These are phyloP conservation scores for Ulota crispa DNA, from an alignment of 225 moss, liverwort and hornwort genomes.

Conservation along the genomic window DNA sequence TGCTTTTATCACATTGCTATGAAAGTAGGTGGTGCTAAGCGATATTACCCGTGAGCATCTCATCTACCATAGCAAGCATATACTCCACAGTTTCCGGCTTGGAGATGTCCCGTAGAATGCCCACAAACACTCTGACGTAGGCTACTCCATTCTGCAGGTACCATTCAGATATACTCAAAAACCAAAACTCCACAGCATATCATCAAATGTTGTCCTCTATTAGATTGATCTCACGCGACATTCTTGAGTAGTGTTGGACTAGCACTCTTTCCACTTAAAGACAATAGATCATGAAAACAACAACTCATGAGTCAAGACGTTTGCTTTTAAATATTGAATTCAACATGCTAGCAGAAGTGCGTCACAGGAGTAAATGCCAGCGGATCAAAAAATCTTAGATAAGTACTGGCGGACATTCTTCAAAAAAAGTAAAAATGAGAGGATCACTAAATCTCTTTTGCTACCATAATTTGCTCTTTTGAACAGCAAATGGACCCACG, in stretches of 20 bases:
- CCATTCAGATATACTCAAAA: background rate
- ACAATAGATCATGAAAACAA: background rate
- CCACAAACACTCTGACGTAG: constrained; percentile 88
- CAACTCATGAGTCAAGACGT: background rate
- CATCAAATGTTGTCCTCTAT: background rate
- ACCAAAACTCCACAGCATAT: background rate
- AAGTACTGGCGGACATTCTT: background rate
- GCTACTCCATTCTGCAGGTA: constrained; percentile 80
- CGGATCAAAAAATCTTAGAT: background rate
- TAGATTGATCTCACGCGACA: background rate
- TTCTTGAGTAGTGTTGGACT: background rate
- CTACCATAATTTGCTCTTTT: background rate
- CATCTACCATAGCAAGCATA: constrained; percentile 90
- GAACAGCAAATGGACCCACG: background rate
- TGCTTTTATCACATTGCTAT: background rate
- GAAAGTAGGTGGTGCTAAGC: background rate
- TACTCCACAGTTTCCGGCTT: constrained; percentile 98
- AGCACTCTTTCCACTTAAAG: background rate
- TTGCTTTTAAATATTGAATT: background rate
- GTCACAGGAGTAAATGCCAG: background rate
- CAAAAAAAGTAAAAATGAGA: background rate
- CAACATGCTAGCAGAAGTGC: background rate
- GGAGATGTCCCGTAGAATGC: constrained; percentile 82
- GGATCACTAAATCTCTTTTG: background rate
- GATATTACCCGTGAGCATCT: constrained; percentile 81